Conservation (phyloP, 1,284 basidiomycete species). For the Tilletia caries region DNA sequence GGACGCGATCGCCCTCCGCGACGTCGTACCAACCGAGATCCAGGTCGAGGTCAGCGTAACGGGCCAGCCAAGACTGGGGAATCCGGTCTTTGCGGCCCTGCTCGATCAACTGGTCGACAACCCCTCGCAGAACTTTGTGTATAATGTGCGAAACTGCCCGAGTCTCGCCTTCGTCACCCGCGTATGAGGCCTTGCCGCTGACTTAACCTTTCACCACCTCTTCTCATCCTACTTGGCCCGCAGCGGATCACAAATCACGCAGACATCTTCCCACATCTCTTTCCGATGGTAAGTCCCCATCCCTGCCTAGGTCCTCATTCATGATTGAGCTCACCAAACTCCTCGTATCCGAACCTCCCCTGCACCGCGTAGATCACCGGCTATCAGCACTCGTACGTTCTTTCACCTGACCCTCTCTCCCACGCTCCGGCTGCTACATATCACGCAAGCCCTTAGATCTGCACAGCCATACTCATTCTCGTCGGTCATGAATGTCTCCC, state of each 20-base stretch:
- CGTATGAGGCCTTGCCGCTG: neutral
- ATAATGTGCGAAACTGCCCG: neutral
- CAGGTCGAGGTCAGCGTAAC: neutral
- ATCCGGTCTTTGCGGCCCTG: conserved; percentile 6
- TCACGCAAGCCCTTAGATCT: too few relatives aligned
- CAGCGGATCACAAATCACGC: neutral
- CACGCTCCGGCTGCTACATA: too few relatives aligned
- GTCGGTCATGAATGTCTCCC: too few relatives aligned
- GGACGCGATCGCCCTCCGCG: neutral
- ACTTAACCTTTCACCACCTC: neutral
- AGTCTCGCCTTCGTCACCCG: neutral
- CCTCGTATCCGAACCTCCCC: too few relatives aligned
- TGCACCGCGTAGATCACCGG: neutral
- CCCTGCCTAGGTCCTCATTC: too few relatives aligned
- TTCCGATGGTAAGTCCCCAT: neutral
- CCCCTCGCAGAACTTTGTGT: neutral
- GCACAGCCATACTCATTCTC: too few relatives aligned
- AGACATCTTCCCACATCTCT: neutral
- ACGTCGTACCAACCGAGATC: neutral
- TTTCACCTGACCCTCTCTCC: too few relatives aligned
- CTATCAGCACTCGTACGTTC: neutral
- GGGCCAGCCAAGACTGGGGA: neutral
- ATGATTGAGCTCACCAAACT: too few relatives aligned
- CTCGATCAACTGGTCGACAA: neutral
- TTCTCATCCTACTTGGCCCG: too few relatives aligned